These are phyloP conservation scores for Umbelopsis sp. DNA, from an alignment of 192 early-diverging fungal genomes.

Conservation along the genomic window DNA sequence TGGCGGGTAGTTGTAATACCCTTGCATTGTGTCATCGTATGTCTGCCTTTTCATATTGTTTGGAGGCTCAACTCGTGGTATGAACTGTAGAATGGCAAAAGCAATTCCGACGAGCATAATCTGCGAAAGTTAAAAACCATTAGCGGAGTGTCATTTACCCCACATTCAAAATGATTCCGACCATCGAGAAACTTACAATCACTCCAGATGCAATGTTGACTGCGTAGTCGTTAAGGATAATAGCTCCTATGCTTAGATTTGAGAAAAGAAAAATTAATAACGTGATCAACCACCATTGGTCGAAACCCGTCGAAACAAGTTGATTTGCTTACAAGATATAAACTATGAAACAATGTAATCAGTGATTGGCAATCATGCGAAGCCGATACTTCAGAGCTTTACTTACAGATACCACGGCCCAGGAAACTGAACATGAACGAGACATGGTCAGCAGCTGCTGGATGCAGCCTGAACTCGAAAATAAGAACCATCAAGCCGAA, in stretches of 20 bases:
- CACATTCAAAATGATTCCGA: background rate
- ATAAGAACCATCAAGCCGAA: constrained; percentile 34
- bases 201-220: constrained; percentile 32
- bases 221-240: constrained; percentile 25
- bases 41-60: constrained; percentile 31
- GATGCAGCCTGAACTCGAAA: constrained; percentile 40
- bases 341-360: constrained; percentile 25
- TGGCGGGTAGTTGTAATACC: background rate
- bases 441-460: constrained; percentile 27
- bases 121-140: constrained; percentile 11
- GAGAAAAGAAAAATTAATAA: background rate
- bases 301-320: background rate
- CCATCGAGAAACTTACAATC: constrained; percentile 26
- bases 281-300: background rate
- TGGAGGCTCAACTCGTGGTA: constrained; percentile 27
- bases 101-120: constrained; percentile 29
- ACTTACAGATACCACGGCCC: constrained; percentile 43
- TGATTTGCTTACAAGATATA: constrained; percentile 31
- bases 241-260: constrained; percentile 31
- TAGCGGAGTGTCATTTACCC: background rate
- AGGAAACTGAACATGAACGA: constrained; percentile 46
- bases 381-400: background rate
- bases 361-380: background rate
- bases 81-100: constrained; percentile 28
- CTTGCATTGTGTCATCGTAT: constrained; percentile 24